Conservation (phyloP, 1,284 basidiomycete species). For the Porphyrellus sp. region DNA sequence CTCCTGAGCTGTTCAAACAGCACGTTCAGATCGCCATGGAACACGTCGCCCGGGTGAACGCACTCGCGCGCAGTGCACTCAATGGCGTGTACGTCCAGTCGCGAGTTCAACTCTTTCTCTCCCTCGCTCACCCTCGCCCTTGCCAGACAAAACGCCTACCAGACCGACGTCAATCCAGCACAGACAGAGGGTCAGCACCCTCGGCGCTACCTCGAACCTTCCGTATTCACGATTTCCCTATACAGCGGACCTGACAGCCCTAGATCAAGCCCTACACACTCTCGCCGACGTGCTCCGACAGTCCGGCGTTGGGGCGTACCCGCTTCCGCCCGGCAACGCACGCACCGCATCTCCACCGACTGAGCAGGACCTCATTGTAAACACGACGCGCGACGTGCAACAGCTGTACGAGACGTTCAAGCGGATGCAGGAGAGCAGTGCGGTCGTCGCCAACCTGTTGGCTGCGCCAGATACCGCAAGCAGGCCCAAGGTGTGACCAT, state of each 20-base stretch:
- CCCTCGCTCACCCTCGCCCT: not conserved
- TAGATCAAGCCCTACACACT: conserved; percentile 37
- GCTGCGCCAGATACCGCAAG: conserved; percentile 13
- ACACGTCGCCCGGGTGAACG: conserved; percentile 39
- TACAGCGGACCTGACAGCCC: conserved; percentile 38
- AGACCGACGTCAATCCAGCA: conserved; percentile 36
- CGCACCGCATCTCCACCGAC: conserved; percentile 17
- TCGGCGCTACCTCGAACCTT: no score
- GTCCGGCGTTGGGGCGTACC: conserved; percentile 46
- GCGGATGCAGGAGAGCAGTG: conserved; percentile 43
- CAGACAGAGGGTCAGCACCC: conserved; percentile 41
- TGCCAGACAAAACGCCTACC: conserved; percentile 45
- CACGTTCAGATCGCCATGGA: conserved; percentile 42
- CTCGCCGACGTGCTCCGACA: conserved; percentile 40
- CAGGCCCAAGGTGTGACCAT: conserved; percentile 20
- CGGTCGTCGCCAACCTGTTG: conserved; percentile 39
- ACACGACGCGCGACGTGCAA: conserved; percentile 39
- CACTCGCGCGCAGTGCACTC: conserved; percentile 38
- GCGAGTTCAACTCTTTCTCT: no score
- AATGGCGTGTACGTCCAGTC: conserved; percentile 39
- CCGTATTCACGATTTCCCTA: no score
- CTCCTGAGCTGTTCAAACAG: conserved; percentile 46
- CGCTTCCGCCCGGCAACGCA: conserved; percentile 27
- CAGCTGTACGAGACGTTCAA: conserved; percentile 40
- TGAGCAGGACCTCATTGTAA: conserved; percentile 38